phyloP scores from a whole-genome alignment of 768 basidiomycete species.

The Agaricus blazei region DNA sequence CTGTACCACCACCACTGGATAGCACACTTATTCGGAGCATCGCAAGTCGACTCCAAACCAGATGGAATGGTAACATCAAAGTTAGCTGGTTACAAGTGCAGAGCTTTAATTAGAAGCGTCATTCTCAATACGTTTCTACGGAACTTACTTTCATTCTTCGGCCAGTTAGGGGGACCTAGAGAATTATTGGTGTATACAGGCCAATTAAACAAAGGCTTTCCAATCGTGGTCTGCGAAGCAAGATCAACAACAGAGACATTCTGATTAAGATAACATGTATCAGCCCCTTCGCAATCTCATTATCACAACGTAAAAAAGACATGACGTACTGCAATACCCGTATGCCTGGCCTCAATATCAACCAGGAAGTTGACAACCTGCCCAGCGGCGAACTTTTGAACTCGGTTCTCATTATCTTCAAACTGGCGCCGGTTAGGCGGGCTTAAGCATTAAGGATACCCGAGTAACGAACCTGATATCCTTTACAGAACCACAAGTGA shows the following conservation, averaged over 20 bases:
- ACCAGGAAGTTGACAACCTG: conserved; percentile 25
- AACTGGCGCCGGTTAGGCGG: conserved; percentile 13
- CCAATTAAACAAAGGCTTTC: conserved; percentile 25
- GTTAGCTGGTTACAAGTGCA: conserved; percentile 17
- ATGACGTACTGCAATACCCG: conserved; percentile 25
- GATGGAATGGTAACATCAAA: conserved; percentile 22
- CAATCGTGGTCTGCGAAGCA: conserved; percentile 21
- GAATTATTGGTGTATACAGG: conserved; percentile 27
- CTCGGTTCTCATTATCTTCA: conserved; percentile 26
- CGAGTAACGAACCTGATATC: conserved; percentile 20
- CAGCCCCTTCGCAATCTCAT: too few species aligned
- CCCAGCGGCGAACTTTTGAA: conserved; percentile 22
- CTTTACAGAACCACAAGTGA: conserved; percentile 29
- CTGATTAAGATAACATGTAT: conserved; percentile 10
- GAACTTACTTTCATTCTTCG: conserved; percentile 28
- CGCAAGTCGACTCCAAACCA: conserved; percentile 24
- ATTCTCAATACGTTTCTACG: not conserved
- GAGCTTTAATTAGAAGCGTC: not conserved
- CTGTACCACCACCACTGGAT: conserved; percentile 34
- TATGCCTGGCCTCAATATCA: conserved; percentile 29
- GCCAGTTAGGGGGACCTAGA: conserved; percentile 25
- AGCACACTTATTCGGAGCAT: conserved; percentile 25
- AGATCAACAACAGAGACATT: conserved; percentile 29
- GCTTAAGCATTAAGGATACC: not conserved
- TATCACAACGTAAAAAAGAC: not conserved